Conservation (phyloP, 768 basidiomycete species). For the Epithele typhae region DNA sequence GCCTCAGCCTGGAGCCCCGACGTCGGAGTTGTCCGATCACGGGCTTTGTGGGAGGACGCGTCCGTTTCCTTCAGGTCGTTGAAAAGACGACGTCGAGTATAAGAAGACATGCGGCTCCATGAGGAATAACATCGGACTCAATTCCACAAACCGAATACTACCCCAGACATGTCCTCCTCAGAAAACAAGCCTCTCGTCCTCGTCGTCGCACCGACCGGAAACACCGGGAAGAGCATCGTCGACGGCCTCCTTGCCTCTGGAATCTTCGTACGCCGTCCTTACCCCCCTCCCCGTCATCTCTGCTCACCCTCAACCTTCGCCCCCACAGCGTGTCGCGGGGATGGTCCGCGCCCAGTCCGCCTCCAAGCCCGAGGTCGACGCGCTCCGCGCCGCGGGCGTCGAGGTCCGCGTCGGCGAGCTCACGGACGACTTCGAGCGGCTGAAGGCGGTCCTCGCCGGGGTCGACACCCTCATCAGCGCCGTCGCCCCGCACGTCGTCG, state of each 20-base stretch:
- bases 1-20: no score
- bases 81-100: no score
- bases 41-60: no score
- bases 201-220: not conserved
- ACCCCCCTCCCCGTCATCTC: not conserved
- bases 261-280: not conserved
- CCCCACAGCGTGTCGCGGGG: slow-evolving; percentile 10
- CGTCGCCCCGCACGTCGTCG: slow-evolving; percentile 1
- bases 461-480: slow-evolving; percentile 17
- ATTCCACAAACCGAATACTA: no score
- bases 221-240: not conserved
- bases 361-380: slow-evolving; percentile 11
- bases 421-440: slow-evolving; percentile 12
- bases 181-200: not conserved
- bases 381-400: slow-evolving; percentile 3
- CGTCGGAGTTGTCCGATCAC: no score
- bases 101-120: no score
- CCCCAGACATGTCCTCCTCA: not conserved
- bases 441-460: slow-evolving; percentile 13
- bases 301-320: not conserved
- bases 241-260: not conserved
- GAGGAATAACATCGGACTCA: no score
- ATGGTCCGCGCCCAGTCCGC: slow-evolving; percentile 12
- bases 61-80: no score
- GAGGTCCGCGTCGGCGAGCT: slow-evolving; percentile 4